Evolutionary conservation across 129 eudicot species (phyloP).

Genomic region (Arctium lappa): DNA sequence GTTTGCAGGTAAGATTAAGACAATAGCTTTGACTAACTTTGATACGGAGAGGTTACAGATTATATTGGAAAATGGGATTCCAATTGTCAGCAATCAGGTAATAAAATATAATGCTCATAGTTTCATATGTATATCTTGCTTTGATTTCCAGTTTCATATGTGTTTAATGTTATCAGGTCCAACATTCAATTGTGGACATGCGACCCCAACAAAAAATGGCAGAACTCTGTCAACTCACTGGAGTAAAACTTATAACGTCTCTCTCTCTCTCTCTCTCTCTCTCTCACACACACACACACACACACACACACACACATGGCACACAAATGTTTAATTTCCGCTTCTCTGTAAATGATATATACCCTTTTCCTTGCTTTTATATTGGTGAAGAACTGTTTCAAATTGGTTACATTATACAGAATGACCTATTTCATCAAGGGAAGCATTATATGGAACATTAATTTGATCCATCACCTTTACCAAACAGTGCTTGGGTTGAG

Average conservation of each 20-base stretch:
- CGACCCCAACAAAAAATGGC: slow-evolving; percentile 99
- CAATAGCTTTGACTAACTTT: slow-evolving; percentile 95
- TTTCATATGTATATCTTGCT: background rate
- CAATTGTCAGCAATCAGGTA: slow-evolving; percentile 97
- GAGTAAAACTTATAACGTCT: slow-evolving; percentile 98
- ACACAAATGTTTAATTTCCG: background rate
- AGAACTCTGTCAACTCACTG: slow-evolving; percentile 90
- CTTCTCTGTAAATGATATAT: background rate
- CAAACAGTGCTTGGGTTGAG: background rate
- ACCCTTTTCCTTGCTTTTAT: background rate
- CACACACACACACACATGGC: background rate
- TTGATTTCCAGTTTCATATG: background rate
- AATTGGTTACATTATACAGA: background rate
- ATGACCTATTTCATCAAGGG: background rate
- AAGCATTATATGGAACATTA: background rate
- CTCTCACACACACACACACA: slow-evolving; percentile 4
- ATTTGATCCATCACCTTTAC: background rate
- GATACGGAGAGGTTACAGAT: slow-evolving; percentile 80
- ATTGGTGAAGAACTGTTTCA: background rate
- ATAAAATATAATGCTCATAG: background rate
- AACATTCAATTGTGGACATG: slow-evolving; percentile 98
- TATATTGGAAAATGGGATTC: slow-evolving; percentile 90
- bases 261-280: slow-evolving; percentile 52
- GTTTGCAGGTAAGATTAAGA: slow-evolving; percentile 90
- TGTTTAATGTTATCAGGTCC: slow-evolving; percentile 58